Conservation (phyloP, 1,139 yeast genomes). For the Protomyces pachydermus region DNA sequence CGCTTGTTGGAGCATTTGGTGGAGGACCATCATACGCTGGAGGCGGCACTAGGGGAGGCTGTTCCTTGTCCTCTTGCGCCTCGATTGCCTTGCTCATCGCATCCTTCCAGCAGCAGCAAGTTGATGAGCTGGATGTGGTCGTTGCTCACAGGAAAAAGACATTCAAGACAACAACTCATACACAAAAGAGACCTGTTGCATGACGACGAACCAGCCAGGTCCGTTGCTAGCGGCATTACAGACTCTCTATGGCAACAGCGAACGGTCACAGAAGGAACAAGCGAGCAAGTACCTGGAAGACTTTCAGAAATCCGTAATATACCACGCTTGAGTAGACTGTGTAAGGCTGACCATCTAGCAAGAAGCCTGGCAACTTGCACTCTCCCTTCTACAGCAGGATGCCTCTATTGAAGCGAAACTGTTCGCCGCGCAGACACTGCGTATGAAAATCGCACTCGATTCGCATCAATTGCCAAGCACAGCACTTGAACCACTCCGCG, state of each 20-base stretch:
- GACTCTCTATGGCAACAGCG: conserved; percentile 57
- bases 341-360: conserved; percentile 33
- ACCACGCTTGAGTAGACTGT: conserved; percentile 28
- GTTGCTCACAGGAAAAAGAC: background rate
- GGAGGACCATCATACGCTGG: background rate
- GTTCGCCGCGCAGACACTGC: conserved; percentile 85
- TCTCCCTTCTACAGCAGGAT: conserved; percentile 37
- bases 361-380: conserved; percentile 43
- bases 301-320: conserved; percentile 63
- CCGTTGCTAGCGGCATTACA: conserved; percentile 47
- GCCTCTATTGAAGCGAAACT: conserved; percentile 53
- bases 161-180: background rate
- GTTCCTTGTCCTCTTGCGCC: background rate
- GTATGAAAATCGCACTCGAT: conserved; percentile 81
- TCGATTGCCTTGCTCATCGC: background rate
- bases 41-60: background rate
- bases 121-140: background rate
- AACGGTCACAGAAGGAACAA: conserved; percentile 49
- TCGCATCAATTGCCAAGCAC: conserved; percentile 64
- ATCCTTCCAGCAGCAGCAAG: background rate
- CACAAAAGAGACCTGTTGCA: background rate
- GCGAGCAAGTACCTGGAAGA: conserved; percentile 67
- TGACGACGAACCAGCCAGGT: background rate
- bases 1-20: background rate
- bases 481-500: conserved; percentile 53